phyloP scores from a whole-genome alignment of 805 yeast species.

The Ogataea chonburiensis region DNA sequence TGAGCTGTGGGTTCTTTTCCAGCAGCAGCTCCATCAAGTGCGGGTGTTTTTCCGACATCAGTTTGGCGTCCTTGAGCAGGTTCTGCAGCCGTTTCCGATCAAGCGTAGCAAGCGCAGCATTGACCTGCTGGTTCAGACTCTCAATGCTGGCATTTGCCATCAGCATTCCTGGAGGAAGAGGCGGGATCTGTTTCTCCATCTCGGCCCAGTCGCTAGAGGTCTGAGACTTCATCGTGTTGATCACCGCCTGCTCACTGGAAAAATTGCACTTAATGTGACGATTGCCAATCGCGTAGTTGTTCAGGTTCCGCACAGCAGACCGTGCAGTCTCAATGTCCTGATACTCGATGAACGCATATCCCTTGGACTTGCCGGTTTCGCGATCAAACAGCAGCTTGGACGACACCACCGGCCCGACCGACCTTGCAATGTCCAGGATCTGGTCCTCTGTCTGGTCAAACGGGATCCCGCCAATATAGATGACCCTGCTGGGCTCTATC shows the following conservation, averaged over 20 bases:
- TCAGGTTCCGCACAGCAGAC: conserved; percentile 85
- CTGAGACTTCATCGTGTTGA: conserved; percentile 19
- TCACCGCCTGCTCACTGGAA: conserved; percentile 49
- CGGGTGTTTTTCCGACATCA: conserved; percentile 57
- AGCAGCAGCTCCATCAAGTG: conserved; percentile 58
- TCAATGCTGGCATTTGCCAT: conserved; percentile 36
- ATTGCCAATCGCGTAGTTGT: conserved; percentile 72
- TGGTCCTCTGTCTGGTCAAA: conserved; percentile 94
- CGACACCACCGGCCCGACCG: conserved; percentile 84
- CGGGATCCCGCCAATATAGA: conserved; percentile 85
- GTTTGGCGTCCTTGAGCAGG: conserved; percentile 56
- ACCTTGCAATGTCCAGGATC: conserved; percentile 72
- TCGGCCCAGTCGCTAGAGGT: conserved; percentile 19
- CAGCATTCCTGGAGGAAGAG: conserved; percentile 54
- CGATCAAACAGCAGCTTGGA: conserved; percentile 80
- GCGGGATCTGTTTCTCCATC: conserved; percentile 38
- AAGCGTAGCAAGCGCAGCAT: conserved; percentile 44
- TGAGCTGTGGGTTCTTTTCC: conserved; percentile 72
- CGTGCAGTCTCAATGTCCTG: conserved; percentile 82
- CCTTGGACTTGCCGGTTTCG: conserved; percentile 86
- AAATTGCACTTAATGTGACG: conserved; percentile 74
- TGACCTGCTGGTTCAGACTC: conserved; percentile 42
- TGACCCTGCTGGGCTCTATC: conserved; percentile 41
- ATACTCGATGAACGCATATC: conserved; percentile 85
- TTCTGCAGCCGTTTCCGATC: conserved; percentile 47